Evolutionary conservation across 1,284 basidiomycete species (phyloP).

Genomic region (Ceratobasidium sp.): DNA sequence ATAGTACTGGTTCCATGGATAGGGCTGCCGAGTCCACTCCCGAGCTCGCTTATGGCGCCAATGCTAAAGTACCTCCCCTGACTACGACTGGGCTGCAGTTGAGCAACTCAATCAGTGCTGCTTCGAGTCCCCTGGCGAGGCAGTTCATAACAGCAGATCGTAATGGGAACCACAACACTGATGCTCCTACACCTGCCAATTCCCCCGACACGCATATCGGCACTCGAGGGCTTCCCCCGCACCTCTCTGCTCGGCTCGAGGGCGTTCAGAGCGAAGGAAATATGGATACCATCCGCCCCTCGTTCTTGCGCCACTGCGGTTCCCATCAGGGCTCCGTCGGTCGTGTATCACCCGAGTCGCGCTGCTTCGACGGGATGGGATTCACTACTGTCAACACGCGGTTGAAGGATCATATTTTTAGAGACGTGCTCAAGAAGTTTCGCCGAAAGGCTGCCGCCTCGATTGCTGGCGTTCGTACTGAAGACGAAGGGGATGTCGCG

Average conservation of each 20-base stretch:
- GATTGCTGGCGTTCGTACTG: constrained; percentile 38
- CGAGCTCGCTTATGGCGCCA: constrained; percentile 19
- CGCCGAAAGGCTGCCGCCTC: constrained; percentile 56
- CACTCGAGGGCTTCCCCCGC: constrained; percentile 20
- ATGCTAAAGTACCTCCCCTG: constrained; percentile 13
- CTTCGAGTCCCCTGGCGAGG: constrained; percentile 40
- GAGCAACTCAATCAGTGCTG: constrained; percentile 7
- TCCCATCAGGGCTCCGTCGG: constrained; percentile 42
- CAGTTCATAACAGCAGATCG: constrained; percentile 14
- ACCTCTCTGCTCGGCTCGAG: constrained; percentile 11
- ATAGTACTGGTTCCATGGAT: constrained; percentile 29
- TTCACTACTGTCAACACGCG: constrained; percentile 91
- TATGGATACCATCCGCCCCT: constrained; percentile 40
- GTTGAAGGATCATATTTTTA: constrained; percentile 92
- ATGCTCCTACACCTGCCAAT: constrained; percentile 37
- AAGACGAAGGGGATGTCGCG: constrained; percentile 53
- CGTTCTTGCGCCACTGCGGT: constrained; percentile 21
- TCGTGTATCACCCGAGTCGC: constrained; percentile 39
- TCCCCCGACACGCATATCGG: constrained; percentile 32
- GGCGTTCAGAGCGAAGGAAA: constrained; percentile 23
- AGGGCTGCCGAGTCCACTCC: constrained; percentile 34
- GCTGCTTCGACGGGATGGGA: constrained; percentile 81
- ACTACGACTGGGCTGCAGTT: constrained; percentile 21
- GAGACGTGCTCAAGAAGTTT: constrained; percentile 77
- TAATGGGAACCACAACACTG: neutral